These are phyloP conservation scores for Plantago lanceolata DNA, from an alignment of 305 asterid species.

Conservation along the genomic window DNA sequence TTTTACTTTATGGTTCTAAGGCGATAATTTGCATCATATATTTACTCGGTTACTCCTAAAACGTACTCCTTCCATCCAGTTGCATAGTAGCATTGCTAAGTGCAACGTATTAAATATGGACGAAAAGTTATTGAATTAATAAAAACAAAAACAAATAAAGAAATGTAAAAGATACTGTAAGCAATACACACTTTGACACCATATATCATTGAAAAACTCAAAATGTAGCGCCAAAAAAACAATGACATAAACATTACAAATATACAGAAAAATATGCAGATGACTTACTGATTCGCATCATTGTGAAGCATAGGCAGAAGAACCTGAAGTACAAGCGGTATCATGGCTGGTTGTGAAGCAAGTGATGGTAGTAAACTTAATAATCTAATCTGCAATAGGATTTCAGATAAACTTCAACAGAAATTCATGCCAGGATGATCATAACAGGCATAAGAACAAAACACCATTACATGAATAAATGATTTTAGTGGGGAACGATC, in stretches of 20 bases:
- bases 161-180: not conserved
- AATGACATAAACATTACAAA: conserved; percentile 10
- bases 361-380: conserved; percentile 77
- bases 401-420: not conserved
- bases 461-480: conserved; percentile 9
- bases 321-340: conserved; percentile 79
- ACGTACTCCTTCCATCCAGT: no score
- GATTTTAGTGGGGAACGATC: conserved; percentile 7
- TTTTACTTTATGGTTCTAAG: not conserved
- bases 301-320: conserved; percentile 89
- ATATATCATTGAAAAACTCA: conserved; percentile 6
- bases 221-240: conserved; percentile 9
- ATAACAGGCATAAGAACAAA: conserved; percentile 14
- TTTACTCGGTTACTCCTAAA: not conserved
- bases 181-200: no score
- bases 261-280: conserved; percentile 24
- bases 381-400: conserved; percentile 70
- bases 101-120: not conserved
- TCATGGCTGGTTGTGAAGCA: conserved; percentile 87
- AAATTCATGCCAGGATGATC: conserved; percentile 19
- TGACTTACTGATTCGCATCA: conserved; percentile 70
- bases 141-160: no score
- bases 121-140: no score
- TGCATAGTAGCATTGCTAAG: not conserved
- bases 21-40: not conserved